A percentile compares a stretch with the other conserved stretches of the same genome.
These are phyloP conservation scores for Spathaspora hagerdaliae DNA, from an alignment of 805 yeast species.

Conservation along the genomic window DNA sequence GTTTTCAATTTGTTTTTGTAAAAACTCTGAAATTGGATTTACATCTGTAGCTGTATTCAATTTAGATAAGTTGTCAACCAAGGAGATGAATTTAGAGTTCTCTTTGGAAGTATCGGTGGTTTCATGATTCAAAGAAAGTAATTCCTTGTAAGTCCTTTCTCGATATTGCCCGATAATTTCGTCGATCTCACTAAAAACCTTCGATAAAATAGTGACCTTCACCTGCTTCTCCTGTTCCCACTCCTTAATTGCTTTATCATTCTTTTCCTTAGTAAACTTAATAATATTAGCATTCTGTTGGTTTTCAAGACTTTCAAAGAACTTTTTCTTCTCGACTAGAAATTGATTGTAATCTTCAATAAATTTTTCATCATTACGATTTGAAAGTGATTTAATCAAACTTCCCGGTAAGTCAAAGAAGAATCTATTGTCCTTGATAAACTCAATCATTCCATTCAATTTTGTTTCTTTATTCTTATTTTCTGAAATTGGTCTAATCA, in stretches of 20 bases:
- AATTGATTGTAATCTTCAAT: conserved; percentile 31
- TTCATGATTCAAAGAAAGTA: conserved; percentile 37
- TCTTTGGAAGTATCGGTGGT: conserved; percentile 11
- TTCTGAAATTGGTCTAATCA: conserved; percentile 40
- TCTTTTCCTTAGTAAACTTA: background rate
- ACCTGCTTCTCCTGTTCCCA: conserved; percentile 21
- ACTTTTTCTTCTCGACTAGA: conserved; percentile 20
- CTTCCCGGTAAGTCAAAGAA: conserved; percentile 35
- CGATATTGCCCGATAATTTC: conserved; percentile 31
- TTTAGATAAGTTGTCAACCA: conserved; percentile 38
- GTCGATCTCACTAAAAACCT: conserved; percentile 30
- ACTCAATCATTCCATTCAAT: conserved; percentile 30
- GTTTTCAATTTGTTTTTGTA: conserved; percentile 26
- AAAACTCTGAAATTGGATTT: conserved; percentile 34
- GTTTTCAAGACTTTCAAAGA: conserved; percentile 7
- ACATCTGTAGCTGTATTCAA: conserved; percentile 11
- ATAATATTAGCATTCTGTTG: conserved; percentile 1
- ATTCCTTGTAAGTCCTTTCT: conserved; percentile 30
- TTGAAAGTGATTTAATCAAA: conserved; percentile 22
- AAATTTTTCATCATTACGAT: conserved; percentile 31
- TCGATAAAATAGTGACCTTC: conserved; percentile 25
- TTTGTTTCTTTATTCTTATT: conserved; percentile 33
- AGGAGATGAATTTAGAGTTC: conserved; percentile 27
- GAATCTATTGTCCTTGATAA: conserved; percentile 25
- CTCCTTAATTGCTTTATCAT: conserved; percentile 9